Base-by-base conservation (phyloP, 1,139 yeast species). In the Pichia sp. region DNA sequence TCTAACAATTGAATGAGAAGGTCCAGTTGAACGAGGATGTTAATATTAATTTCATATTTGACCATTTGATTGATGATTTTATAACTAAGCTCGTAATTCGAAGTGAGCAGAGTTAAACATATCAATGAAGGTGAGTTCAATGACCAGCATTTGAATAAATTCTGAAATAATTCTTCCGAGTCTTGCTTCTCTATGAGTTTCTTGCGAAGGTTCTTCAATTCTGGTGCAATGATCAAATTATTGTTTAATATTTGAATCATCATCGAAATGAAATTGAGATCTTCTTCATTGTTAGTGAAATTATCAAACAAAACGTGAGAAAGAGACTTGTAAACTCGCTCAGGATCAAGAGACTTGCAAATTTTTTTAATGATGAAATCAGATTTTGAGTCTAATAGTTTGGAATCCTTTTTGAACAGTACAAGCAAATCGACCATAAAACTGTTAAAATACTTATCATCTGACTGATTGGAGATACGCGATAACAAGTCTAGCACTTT, bases 131-230 rank as follows among this genome's bases (percentile, higher is more conserved):
- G 87, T 0, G 95, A 78, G 55, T 87, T 88, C 47, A 83, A 83
- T 49, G 95, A 80, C 98, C 98, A 93, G 39, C 94, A 79, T 51
- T 74, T 78, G 60, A 91, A 93, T 38, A 93, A 65, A 0, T 80
- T 68, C 14, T 84, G 72, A 57, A 93, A 93, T 35, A 88, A 66
- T 22, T 87, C 95, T 32, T 78, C 83, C 7, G 61, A 42, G 38
- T 64, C 46, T 11, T n/a, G 16, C 12, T 37, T 34, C 11, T 42
- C 44, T 19, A 48, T 76, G 34, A 91, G 63, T 51, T 83, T 74
- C 44, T 74, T 76, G 35, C 98, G 71, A 47, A 91, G 67, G 2
- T 69, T 67, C 0, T 75, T 62, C 34, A 93, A 65, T 52, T 91
- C 98, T 2, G 85, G 86, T 0, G 96, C 82, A 3, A 95, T 85